Conservation (phyloP, 176 grass and related monocot genomes). For the Carex cristatella region DNA sequence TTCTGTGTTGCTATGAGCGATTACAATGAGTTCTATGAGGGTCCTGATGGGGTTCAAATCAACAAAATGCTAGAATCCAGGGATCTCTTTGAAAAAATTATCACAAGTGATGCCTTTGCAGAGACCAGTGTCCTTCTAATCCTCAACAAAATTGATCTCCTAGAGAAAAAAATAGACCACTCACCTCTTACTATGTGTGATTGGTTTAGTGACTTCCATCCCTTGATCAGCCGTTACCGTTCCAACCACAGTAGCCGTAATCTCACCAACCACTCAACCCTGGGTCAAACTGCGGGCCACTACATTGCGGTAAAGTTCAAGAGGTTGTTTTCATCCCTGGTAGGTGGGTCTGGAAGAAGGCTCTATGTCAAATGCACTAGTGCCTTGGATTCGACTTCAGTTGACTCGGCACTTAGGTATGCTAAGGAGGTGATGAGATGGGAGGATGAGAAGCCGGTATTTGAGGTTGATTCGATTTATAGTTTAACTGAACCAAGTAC, state of each 20-base stretch:
- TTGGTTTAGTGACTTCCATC: constrained; percentile 73
- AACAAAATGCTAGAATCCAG: constrained; percentile 92
- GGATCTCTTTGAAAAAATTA: constrained; percentile 62
- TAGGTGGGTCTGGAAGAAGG: constrained; percentile 30
- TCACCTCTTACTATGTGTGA: constrained; percentile 57
- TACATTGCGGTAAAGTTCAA: constrained; percentile 79
- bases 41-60: constrained; percentile 32
- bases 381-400: constrained; percentile 56
- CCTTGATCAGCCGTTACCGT: constrained; percentile 42
- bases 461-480: constrained; percentile 51
- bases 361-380: constrained; percentile 57
- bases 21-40: constrained; percentile 66
- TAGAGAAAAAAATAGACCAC: constrained; percentile 74
- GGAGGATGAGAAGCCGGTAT: constrained; percentile 66
- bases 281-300: constrained; percentile 60
- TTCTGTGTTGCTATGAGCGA: constrained; percentile 67
- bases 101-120: constrained; percentile 48
- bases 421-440: constrained; percentile 71
- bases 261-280: constrained; percentile 18
- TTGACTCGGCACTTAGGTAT: constrained; percentile 44
- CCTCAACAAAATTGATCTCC: constrained; percentile 79
- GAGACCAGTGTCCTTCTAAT: constrained; percentile 61
- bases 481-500: constrained; percentile 65
- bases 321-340: constrained; percentile 57
- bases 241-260: constrained; percentile 20